Base-by-base conservation (phyloP, 2,329 filamentous ascomycete genomes). In the Colletotrichum camelliae region DNA sequence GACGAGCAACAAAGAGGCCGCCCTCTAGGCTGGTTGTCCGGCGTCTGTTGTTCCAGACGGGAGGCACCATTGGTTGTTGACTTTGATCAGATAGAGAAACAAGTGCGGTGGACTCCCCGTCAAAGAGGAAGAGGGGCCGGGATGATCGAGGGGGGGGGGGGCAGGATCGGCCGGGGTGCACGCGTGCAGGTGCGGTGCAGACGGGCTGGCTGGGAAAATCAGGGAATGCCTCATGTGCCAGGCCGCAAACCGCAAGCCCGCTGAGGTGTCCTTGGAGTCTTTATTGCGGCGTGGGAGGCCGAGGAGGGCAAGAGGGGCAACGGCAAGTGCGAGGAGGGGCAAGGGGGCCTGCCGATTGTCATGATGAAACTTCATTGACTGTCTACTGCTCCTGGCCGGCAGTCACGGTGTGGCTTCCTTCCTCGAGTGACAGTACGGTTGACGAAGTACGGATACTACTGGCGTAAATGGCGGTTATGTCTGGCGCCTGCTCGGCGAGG, bases 1-100 rank as follows among this genome's bases (percentile, higher is more conserved):
- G 35, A 33, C 21, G 6, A 35, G 58, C 64, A 72, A 72, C 62
- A 72, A 75, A 75, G 62, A 75, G 69, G 62, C 69, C 69, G 73
- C 57, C 69, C 48, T 62, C 43, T 39, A 8, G 18, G 29, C n/a
- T 57, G 69, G 55, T 48, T 27, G 67, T 48, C 21, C 35, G 67
- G 67, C 67, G 57, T 57, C 55, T 61, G 67, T 58, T 69, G 55
- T 61, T 69, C 67, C 67, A 69, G 67, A 61, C 37, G 31, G 37
- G n/a, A 60, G 21, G 52, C 66, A 43, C 66, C 52, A 31, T 60
- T 61, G 35, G 55, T 35, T 37, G 27, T n/a, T 7, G 18, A 65
- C 39, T 43, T 37, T 37, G 72, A 12, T 35, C 57, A 62, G 27
- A 27, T 31, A n/a, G 52, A 68, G 52, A 66, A 61, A 55, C 72